Conservation (phyloP, 2,329 filamentous ascomycete species). For the Orbilia brochopaga region DNA sequence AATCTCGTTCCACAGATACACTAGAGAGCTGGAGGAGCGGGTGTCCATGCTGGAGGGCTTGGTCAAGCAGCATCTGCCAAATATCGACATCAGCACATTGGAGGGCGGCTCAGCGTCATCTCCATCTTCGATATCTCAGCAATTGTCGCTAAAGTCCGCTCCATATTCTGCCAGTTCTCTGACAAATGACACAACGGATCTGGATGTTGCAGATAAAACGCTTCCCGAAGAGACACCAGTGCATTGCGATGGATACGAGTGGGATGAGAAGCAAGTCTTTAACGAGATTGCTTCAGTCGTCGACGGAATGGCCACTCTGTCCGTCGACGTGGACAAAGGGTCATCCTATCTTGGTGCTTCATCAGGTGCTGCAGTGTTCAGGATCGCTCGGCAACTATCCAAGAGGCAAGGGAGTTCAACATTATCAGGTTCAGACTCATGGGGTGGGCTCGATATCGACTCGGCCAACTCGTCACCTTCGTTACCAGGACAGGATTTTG, state of each 20-base stretch:
- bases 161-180: conserved; percentile 52
- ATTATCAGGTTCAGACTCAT: conserved; percentile 31
- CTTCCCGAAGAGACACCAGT: conserved; percentile 46
- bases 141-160: conserved; percentile 41
- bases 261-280: conserved; percentile 49
- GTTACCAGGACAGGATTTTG: conserved; percentile 44
- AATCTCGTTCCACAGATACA: conserved; percentile 46
- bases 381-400: conserved; percentile 42
- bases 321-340: conserved; percentile 45
- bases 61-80: conserved; percentile 46
- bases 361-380: conserved; percentile 44
- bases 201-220: conserved; percentile 37
- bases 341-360: conserved; percentile 47
- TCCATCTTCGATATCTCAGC: conserved; percentile 40
- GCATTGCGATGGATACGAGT: conserved; percentile 47
- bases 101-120: conserved; percentile 40
- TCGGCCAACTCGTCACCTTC: conserved; percentile 46
- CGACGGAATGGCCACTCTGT: conserved; percentile 46
- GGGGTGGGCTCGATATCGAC: conserved; percentile 41
- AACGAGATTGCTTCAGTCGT: conserved; percentile 48
- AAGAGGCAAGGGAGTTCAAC: conserved; percentile 44
- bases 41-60: conserved; percentile 47
- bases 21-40: conserved; percentile 41
- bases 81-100: conserved; percentile 40
- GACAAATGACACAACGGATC: conserved; percentile 45